Base-by-base conservation (phyloP, 2,329 filamentous ascomycete species). In the Huntiella moniliformis region DNA sequence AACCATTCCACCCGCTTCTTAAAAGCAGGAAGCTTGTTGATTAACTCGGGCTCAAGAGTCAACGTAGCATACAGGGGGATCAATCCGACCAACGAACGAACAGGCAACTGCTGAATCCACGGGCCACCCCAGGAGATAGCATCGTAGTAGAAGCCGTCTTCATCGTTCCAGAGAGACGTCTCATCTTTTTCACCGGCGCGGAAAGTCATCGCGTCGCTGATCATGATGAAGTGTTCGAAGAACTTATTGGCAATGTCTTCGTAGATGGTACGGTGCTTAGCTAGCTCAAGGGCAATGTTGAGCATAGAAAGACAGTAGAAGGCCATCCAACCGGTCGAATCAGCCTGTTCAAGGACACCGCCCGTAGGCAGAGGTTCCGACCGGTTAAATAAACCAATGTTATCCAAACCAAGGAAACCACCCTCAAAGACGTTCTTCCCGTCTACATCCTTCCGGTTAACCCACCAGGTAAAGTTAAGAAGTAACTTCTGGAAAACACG, bases 401-500 rank as follows among this genome's bases (percentile, higher is more conserved):
- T 96, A 72, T 96, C 88, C 44, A 96, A 68, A 39, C 88, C 88
- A 5, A 96, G 67, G 68, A 96, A 96, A 38, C 88, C 88, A 53
- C 88, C 91, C 58, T 96, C 91, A 54, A 96, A 96, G 22, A 96
- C 82, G 56, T 96, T 95, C 66, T 96, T 96, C 56, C 86, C 88
- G 7, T 94, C 84, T 8, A 73, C 72, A 56, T 96, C 88, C 63
- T 96, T 96, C 49, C 88, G 81, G 60, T 96, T 96, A 15, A 95
- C 88, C 88, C 88, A 96, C 91, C 91, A 96, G 3, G 91, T 96
- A 61, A 96, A 96, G 65, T 96, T 96, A 52, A 96, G 69, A 17
- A 96, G 67, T 50, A 96, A 64, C 61, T 96, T 96, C 58, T 96
- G 91, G 67, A 96, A 96, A 4, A 95, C 86, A 15, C 88, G 76